phyloP scores from a whole-genome alignment of 2,329 filamentous ascomycete genomes.

The Ceratocystis diversiconidia region DNA sequence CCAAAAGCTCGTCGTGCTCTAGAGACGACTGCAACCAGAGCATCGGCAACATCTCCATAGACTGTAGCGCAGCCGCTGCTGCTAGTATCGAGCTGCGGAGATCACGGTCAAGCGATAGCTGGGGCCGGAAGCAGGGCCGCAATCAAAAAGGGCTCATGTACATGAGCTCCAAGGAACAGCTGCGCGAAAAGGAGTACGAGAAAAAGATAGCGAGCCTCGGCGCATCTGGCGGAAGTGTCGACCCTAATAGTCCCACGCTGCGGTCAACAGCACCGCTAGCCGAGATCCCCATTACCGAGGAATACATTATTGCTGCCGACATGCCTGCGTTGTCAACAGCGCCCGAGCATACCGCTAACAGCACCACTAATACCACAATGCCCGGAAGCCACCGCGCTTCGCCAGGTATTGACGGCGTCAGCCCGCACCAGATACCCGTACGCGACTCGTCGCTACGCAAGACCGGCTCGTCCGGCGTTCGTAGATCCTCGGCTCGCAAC shows the following conservation, averaged over 20 bases:
- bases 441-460: conserved; percentile 56
- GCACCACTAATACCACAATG: too few relatives aligned
- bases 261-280: conserved; percentile 25
- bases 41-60: conserved; percentile 50
- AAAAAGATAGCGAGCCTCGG: conserved; percentile 40
- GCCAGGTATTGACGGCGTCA: conserved; percentile 25
- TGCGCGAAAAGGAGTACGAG: conserved; percentile 48
- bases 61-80: conserved; percentile 32
- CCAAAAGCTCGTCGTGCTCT: conserved; percentile 41
- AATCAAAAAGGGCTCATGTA: conserved; percentile 50
- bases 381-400: conserved; percentile 16
- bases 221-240: conserved; percentile 27
- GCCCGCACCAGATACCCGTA: conserved; percentile 44
- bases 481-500: conserved; percentile 38
- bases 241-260: conserved; percentile 28
- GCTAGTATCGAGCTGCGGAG: conserved; percentile 36
- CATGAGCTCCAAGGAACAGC: conserved; percentile 56
- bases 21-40: conserved; percentile 45
- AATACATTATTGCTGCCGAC: conserved; percentile 28
- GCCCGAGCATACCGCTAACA: background rate
- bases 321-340: conserved; percentile 13
- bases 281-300: conserved; percentile 42
- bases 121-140: conserved; percentile 42
- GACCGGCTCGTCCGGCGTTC: conserved; percentile 34
- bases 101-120: conserved; percentile 46